These are phyloP conservation scores for Aspergillus fijiensis DNA, from an alignment of 2,329 filamentous ascomycete species.

Conservation along the genomic window DNA sequence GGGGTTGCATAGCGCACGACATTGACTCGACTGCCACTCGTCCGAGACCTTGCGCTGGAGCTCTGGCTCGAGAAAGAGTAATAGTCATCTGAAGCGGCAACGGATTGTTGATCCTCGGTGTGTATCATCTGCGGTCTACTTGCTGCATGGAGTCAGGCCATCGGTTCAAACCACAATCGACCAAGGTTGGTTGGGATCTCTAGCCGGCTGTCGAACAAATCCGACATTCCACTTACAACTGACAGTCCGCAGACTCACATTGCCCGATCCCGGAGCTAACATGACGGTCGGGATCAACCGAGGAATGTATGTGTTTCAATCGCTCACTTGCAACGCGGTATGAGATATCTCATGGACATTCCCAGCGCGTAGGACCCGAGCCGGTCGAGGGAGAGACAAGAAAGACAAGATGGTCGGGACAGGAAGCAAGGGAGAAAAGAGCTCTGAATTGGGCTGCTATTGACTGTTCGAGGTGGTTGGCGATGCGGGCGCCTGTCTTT, in stretches of 20 bases:
- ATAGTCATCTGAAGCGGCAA: conserved; percentile 51
- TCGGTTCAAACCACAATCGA: background rate
- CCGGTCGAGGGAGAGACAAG: conserved; percentile 8
- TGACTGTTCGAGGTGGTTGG: conserved; percentile 5
- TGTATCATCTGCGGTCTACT: conserved; percentile 47
- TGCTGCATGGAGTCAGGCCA: conserved; percentile 28
- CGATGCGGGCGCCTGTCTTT: background rate
- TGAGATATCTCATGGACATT: conserved; percentile 17
- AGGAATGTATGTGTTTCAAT: conserved; percentile 20
- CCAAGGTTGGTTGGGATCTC: background rate
- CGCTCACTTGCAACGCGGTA: conserved; percentile 18
- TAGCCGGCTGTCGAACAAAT: background rate
- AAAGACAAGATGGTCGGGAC: background rate
- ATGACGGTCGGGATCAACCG: conserved; percentile 25
- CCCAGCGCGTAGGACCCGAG: conserved; percentile 13
- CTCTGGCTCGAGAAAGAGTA: conserved; percentile 48
- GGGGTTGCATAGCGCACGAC: conserved; percentile 47
- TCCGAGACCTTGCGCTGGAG: conserved; percentile 34
- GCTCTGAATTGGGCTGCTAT: conserved; percentile 17
- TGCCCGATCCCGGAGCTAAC: conserved; percentile 23
- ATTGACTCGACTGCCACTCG: conserved; percentile 37
- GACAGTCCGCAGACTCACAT: conserved; percentile 38
- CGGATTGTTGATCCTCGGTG: conserved; percentile 47
- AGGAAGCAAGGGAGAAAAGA: conserved; percentile 4
- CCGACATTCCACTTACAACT: conserved; percentile 34